phyloP scores from a whole-genome alignment of 306 rosid genomes.

The Citrullus mucosospermus region DNA sequence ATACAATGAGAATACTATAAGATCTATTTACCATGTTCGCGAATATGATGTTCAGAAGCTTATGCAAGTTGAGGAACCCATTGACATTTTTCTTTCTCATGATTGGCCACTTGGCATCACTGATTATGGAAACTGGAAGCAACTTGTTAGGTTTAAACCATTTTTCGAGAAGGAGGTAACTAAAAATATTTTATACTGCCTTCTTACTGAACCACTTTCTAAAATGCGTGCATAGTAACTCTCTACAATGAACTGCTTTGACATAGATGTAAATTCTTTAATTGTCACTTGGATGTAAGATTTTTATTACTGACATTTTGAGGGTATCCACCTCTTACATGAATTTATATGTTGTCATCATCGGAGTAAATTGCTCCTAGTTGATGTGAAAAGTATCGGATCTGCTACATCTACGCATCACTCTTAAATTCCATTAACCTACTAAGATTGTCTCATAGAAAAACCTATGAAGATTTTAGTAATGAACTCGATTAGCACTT shows the following conservation, averaged over 20 bases:
- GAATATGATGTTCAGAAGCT: slow-evolving; percentile 78
- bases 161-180: slow-evolving; percentile 60
- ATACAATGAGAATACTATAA: slow-evolving; percentile 45
- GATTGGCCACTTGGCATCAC: slow-evolving; percentile 93
- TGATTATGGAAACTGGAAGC: slow-evolving; percentile 68
- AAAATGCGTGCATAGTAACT: neutral
- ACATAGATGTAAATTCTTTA: neutral
- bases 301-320: neutral
- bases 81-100: slow-evolving; percentile 84
- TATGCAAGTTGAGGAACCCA: slow-evolving; percentile 64
- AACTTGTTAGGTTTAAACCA: slow-evolving; percentile 44
- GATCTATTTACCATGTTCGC: slow-evolving; percentile 84
- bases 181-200: neutral
- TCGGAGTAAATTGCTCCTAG: neutral
- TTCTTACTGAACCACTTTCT: neutral
- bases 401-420: neutral
- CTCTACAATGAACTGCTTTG: neutral
- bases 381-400: neutral
- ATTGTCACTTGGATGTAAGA: neutral
- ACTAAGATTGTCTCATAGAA: neutral
- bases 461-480: neutral
- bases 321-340: neutral
- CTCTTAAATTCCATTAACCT: neutral
- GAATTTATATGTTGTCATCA: neutral
- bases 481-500: neutral